These are phyloP conservation scores for Castanopsis chinensis DNA, from an alignment of 306 rosid genomes.

Conservation along the genomic window DNA sequence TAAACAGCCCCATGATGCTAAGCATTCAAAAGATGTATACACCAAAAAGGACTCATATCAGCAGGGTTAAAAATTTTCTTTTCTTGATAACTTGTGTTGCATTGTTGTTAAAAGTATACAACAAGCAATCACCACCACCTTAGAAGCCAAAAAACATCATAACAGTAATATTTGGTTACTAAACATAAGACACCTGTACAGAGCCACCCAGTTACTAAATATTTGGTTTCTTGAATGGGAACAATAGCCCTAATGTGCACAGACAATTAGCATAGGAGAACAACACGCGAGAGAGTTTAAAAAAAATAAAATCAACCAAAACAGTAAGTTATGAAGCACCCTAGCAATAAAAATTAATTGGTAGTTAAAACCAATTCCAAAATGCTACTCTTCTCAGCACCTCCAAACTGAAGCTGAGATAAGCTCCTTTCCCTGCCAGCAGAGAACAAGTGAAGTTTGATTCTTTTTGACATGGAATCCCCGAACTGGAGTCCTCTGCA, in stretches of 20 bases:
- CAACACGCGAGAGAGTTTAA: slow-evolving; percentile 8
- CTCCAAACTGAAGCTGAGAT: slow-evolving; percentile 76
- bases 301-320: slow-evolving; percentile 33
- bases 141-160: slow-evolving; percentile 7
- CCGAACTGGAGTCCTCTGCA: slow-evolving; percentile 67
- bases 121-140: slow-evolving; percentile 17
- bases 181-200: slow-evolving; percentile 45
- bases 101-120: slow-evolving; percentile 32
- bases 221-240: slow-evolving; percentile 56
- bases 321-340: slow-evolving; percentile 61
- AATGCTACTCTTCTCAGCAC: slow-evolving; percentile 48
- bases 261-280: slow-evolving; percentile 54
- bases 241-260: slow-evolving; percentile 57
- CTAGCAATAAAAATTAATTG: slow-evolving; percentile 37
- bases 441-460: slow-evolving; percentile 71
- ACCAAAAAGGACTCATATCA: neutral
- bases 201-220: slow-evolving; percentile 49
- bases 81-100: neutral
- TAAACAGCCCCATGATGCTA: too few species aligned
- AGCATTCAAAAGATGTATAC: neutral
- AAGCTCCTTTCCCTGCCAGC: slow-evolving; percentile 83
- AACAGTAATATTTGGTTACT: slow-evolving; percentile 23
- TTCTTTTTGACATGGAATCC: slow-evolving; percentile 79
- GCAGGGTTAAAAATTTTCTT: slow-evolving; percentile 4
- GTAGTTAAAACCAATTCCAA: slow-evolving; percentile 39